phyloP scores from a whole-genome alignment of 1,284 basidiomycete genomes.

The Puccinia hordei region DNA sequence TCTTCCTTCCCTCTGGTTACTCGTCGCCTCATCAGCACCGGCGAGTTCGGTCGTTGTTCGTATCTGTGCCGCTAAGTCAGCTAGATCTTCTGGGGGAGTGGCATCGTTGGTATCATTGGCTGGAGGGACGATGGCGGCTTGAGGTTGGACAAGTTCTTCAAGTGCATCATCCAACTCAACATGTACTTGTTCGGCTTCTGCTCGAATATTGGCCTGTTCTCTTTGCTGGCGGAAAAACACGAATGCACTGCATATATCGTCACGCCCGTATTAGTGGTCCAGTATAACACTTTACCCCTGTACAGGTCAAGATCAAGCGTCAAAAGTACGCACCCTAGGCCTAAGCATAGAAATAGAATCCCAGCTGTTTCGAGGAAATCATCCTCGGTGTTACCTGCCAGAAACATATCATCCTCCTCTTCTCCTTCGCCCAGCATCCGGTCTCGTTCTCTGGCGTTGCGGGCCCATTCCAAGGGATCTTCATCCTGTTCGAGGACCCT shows the following conservation, averaged over 20 bases:
- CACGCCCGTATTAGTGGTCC: background rate
- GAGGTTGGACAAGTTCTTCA: constrained; percentile 21
- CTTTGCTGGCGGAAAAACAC: constrained; percentile 49
- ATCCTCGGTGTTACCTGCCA: constrained; percentile 33
- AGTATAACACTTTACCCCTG: too few species aligned
- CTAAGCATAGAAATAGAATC: constrained; percentile 49
- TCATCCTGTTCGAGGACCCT: constrained; percentile 43
- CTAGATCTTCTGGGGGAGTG: constrained; percentile 1
- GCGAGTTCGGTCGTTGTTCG: background rate
- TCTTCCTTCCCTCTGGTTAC: background rate
- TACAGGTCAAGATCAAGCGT: background rate
- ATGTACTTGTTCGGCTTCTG: constrained; percentile 19
- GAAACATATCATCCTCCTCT: constrained; percentile 48
- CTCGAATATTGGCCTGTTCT: constrained; percentile 37
- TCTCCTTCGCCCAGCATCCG: constrained; percentile 35
- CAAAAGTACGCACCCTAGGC: constrained; percentile 32
- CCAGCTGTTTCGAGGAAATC: constrained; percentile 49
- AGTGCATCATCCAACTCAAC: constrained; percentile 32
- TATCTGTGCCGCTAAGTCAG: constrained; percentile 13
- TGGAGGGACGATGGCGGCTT: background rate
- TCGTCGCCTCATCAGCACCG: background rate
- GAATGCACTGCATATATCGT: constrained; percentile 39
- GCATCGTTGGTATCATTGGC: constrained; percentile 4
- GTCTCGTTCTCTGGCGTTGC: constrained; percentile 48
- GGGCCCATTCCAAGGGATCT: constrained; percentile 42